Conservation (phyloP, 202 grass and related monocot species). For the Saccharum hybrid region DNA sequence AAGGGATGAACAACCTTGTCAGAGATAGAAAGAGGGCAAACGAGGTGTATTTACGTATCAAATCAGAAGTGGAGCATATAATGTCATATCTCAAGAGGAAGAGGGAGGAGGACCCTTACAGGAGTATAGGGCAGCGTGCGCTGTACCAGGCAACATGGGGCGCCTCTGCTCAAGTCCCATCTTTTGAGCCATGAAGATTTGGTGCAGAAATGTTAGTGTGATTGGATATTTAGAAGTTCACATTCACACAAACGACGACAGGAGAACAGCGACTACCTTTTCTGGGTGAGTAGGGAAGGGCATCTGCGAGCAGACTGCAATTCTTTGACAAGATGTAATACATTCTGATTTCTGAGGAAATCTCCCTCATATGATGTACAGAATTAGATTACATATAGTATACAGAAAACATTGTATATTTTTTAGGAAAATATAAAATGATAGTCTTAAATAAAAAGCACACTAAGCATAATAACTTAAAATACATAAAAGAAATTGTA, state of each 20-base stretch:
- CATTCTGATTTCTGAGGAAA: conserved; percentile 19
- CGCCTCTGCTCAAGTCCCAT: conserved; percentile 63
- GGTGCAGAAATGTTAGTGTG: conserved; percentile 33
- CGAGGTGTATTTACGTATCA: conserved; percentile 59
- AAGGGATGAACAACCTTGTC: conserved; percentile 63
- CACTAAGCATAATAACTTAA: background rate
- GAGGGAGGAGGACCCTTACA: conserved; percentile 89
- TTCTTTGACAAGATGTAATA: conserved; percentile 2
- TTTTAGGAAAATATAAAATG: background rate
- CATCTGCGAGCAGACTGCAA: background rate
- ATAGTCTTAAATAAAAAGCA: background rate
- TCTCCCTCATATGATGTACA: conserved; percentile 31
- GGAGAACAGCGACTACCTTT: background rate
- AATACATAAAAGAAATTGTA: background rate
- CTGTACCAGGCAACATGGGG: conserved; percentile 80
- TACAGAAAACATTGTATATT: background rate
- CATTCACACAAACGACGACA: conserved; percentile 10
- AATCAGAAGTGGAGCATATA: conserved; percentile 72
- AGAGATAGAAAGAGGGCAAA: conserved; percentile 71
- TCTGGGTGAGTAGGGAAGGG: background rate
- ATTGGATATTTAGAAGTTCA: conserved; percentile 23
- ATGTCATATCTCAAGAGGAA: conserved; percentile 82
- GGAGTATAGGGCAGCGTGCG: conserved; percentile 65
- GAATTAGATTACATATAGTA: conserved; percentile 19
- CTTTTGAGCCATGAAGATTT: conserved; percentile 78